Conservation (phyloP, 2,329 filamentous ascomycete species). For the Epichloe amarillans region DNA sequence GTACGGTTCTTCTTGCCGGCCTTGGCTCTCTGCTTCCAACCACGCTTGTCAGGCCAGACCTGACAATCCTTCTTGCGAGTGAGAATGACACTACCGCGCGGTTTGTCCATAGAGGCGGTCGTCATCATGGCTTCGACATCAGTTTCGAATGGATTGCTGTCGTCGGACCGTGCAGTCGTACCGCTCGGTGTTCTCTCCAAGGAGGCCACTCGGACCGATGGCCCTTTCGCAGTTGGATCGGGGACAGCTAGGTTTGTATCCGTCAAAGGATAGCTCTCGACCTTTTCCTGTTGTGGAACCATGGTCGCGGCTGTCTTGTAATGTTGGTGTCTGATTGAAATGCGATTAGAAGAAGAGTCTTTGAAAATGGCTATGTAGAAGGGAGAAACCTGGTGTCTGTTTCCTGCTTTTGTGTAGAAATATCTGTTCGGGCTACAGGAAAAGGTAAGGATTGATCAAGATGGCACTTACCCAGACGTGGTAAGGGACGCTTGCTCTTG, state of each 20-base stretch:
- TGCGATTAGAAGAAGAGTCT: neutral
- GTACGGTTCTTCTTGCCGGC: slow-evolving; percentile 37
- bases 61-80: slow-evolving; percentile 33
- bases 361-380: neutral
- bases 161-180: slow-evolving; percentile 31
- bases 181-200: slow-evolving; percentile 17
- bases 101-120: slow-evolving; percentile 21
- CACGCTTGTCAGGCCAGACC: slow-evolving; percentile 46
- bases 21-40: slow-evolving; percentile 48
- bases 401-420: neutral
- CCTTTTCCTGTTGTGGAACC: slow-evolving; percentile 15
- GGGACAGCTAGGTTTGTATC: slow-evolving; percentile 13
- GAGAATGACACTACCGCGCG: slow-evolving; percentile 14
- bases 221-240: slow-evolving; percentile 11
- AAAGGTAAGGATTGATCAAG: neutral
- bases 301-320: slow-evolving; percentile 2
- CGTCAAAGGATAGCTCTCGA: slow-evolving; percentile 9
- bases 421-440: neutral
- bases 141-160: slow-evolving; percentile 40
- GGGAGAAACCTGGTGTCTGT: neutral
- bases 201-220: neutral
- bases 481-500: neutral
- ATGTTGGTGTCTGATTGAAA: neutral
- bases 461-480: neutral
- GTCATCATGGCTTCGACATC: slow-evolving; percentile 42